These are phyloP conservation scores for Xylogone sp. DNA, from an alignment of 2,329 filamentous ascomycete species.

Conservation along the genomic window DNA sequence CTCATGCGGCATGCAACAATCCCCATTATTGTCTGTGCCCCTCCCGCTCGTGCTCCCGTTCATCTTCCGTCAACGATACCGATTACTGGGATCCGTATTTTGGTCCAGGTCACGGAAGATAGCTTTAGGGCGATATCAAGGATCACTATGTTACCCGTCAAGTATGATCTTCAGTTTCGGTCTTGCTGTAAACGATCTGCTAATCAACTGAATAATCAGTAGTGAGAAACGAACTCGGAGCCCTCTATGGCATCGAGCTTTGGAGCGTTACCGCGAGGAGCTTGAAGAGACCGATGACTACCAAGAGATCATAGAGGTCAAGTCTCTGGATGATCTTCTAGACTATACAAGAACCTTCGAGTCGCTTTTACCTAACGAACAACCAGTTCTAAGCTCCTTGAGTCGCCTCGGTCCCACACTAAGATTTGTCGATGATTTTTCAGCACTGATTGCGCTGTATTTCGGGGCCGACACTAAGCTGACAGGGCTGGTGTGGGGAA, in stretches of 20 bases:
- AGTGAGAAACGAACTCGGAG: constrained; percentile 1
- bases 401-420: constrained; percentile 19
- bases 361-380: constrained; percentile 1
- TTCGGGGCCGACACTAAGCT: constrained; percentile 24
- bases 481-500: constrained; percentile 27
- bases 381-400: constrained; percentile 9
- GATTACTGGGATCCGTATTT: too few species aligned
- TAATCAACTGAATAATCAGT: too few species aligned
- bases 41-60: too few species aligned
- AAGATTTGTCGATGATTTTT: constrained; percentile 26
- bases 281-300: constrained; percentile 13
- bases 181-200: neutral
- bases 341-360: constrained; percentile 2
- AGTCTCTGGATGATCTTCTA: constrained; percentile 20
- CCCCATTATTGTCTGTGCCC: too few species aligned
- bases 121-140: too few species aligned
- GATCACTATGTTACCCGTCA: too few species aligned
- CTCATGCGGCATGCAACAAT: too few species aligned
- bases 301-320: constrained; percentile 11
- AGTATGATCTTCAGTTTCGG: neutral
- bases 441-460: constrained; percentile 22
- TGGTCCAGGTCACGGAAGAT: too few species aligned
- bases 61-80: too few species aligned
- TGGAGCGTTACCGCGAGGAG: constrained; percentile 19
- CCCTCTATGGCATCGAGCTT: constrained; percentile 16